Evolutionary conservation across 345 rosid genomes (phyloP).

Genomic region (Psidium guajava): DNA sequence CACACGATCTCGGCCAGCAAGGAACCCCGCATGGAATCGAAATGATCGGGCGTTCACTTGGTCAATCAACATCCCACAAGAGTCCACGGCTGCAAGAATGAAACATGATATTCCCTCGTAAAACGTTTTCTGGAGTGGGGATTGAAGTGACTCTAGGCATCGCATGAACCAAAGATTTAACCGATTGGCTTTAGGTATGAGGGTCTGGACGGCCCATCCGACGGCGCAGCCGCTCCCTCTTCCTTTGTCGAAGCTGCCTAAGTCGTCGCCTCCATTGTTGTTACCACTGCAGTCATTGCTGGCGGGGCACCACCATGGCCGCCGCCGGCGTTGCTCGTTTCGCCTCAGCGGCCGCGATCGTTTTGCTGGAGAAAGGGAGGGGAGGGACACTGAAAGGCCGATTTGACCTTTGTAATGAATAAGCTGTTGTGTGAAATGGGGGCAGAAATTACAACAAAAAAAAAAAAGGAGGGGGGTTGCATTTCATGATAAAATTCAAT

Average conservation of each 20-base stretch:
- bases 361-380: no score
- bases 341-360: neutral
- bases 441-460: no score
- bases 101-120: neutral
- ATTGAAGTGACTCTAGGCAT: conserved; percentile 48
- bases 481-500: no score
- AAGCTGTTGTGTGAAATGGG: no score
- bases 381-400: no score
- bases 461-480: no score
- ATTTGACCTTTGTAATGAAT: no score
- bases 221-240: conserved; percentile 69
- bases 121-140: conserved; percentile 58
- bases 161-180: conserved; percentile 61
- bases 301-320: neutral
- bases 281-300: neutral
- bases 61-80: neutral
- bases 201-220: conserved; percentile 61
- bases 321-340: neutral
- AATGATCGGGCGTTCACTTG: neutral
- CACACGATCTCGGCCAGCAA: conserved; percentile 32
- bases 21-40: neutral
- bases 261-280: conserved; percentile 53
- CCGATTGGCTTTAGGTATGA: conserved; percentile 27
- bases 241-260: conserved; percentile 29
- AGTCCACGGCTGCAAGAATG: neutral